Conservation (phyloP, 2,329 filamentous ascomycete genomes). For the Colletotrichum zoysiae region DNA sequence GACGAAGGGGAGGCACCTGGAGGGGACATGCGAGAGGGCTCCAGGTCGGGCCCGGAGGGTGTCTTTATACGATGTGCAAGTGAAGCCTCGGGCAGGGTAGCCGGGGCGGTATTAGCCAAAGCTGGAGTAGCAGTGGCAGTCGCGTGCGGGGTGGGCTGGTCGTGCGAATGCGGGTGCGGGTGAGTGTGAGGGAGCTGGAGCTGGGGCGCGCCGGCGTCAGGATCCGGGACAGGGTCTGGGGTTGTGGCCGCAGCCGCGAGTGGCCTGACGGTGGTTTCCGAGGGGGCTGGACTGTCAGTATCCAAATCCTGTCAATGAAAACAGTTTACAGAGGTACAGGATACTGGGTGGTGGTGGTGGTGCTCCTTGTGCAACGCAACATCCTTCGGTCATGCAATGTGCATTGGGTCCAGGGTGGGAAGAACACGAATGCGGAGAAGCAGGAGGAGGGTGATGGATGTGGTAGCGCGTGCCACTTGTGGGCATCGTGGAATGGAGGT, state of each 20-base stretch:
- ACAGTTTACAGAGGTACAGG: not conserved
- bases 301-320: slow-evolving; percentile 35
- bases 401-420: slow-evolving; percentile 14
- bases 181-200: slow-evolving; percentile 9
- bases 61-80: slow-evolving; percentile 32
- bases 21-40: slow-evolving; percentile 21
- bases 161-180: slow-evolving; percentile 22
- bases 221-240: slow-evolving; percentile 27
- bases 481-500: slow-evolving; percentile 26
- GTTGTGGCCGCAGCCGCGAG: slow-evolving; percentile 36
- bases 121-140: slow-evolving; percentile 41
- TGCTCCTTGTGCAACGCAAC: slow-evolving; percentile 26
- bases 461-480: slow-evolving; percentile 25
- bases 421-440: slow-evolving; percentile 2
- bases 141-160: slow-evolving; percentile 40
- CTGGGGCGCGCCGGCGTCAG: slow-evolving; percentile 33
- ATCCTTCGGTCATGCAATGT: slow-evolving; percentile 24
- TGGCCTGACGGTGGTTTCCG: slow-evolving; percentile 37
- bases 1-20: slow-evolving; percentile 13
- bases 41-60: slow-evolving; percentile 1
- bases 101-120: slow-evolving; percentile 22
- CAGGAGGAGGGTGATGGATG: not conserved
- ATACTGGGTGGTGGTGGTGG: not conserved
- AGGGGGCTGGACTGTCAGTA: slow-evolving; percentile 40
- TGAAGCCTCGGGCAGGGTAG: slow-evolving; percentile 33